Conservation (phyloP, 2,329 filamentous ascomycete genomes). For the Neoscytalidium dimidiatum region DNA sequence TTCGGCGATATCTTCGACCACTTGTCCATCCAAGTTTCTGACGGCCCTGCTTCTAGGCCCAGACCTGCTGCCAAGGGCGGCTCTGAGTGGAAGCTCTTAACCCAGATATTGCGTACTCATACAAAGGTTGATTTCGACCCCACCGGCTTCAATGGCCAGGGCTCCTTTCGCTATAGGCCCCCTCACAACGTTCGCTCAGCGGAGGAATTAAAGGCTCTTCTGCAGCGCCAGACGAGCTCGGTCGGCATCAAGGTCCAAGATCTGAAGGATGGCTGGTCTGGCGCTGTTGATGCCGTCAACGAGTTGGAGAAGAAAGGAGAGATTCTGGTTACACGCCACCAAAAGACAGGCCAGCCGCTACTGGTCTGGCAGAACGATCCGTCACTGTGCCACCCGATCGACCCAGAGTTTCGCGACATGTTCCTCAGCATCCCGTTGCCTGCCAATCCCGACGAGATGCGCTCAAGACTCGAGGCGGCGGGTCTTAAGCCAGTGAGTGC, state of each 20-base stretch:
- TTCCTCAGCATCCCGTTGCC: slow-evolving; percentile 84
- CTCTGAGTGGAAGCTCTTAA: slow-evolving; percentile 46
- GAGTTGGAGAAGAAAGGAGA: slow-evolving; percentile 76
- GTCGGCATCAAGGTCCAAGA: slow-evolving; percentile 83
- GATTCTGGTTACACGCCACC: slow-evolving; percentile 83
- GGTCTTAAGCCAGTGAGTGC: slow-evolving; percentile 85
- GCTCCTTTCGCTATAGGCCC: slow-evolving; percentile 81
- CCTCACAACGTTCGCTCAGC: slow-evolving; percentile 79
- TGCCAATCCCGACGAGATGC: slow-evolving; percentile 68
- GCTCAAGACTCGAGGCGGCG: slow-evolving; percentile 72
- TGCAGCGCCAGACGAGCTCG: slow-evolving; percentile 80
- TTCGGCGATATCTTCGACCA: slow-evolving; percentile 80
- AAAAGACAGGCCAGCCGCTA: slow-evolving; percentile 85
- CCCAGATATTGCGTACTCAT: slow-evolving; percentile 66
- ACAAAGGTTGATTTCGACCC: slow-evolving; percentile 63
- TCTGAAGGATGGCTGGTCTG: slow-evolving; percentile 93
- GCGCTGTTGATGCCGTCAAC: slow-evolving; percentile 76
- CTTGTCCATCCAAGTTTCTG: slow-evolving; percentile 68
- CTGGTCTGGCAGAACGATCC: slow-evolving; percentile 90
- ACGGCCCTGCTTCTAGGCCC: slow-evolving; percentile 53
- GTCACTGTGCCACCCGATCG: slow-evolving; percentile 71
- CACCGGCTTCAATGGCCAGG: slow-evolving; percentile 64
- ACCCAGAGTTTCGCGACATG: slow-evolving; percentile 78
- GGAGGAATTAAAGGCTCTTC: slow-evolving; percentile 74
- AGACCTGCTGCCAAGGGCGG: slow-evolving; percentile 31